Conservation (phyloP, 1,139 yeast species). For the Candida sp. region DNA sequence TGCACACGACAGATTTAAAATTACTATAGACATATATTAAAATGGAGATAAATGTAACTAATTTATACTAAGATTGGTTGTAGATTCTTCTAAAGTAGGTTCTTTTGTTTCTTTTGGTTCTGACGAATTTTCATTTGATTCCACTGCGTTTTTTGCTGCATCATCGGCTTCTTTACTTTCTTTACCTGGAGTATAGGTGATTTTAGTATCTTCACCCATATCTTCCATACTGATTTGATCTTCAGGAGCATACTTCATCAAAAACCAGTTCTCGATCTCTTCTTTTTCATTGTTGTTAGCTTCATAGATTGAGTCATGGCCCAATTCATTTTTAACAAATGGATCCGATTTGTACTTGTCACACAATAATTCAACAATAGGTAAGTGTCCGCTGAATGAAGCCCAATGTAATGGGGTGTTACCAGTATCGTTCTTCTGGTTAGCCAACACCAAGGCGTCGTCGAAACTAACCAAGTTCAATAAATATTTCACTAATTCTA, state of each 20-base stretch:
- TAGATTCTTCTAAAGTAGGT: neutral
- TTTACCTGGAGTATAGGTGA: slow-evolving; percentile 45
- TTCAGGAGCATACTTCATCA: slow-evolving; percentile 70
- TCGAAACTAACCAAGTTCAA: slow-evolving; percentile 45
- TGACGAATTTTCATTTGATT: slow-evolving; percentile 8
- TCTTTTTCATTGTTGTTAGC: slow-evolving; percentile 74
- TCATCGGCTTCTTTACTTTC: slow-evolving; percentile 48
- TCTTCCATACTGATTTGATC: slow-evolving; percentile 46
- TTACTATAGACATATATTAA: no score
- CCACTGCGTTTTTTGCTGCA: slow-evolving; percentile 30
- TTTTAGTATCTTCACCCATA: slow-evolving; percentile 43
- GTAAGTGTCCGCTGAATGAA: slow-evolving; percentile 78
- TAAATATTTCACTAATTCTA: slow-evolving; percentile 62
- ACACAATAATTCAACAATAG: slow-evolving; percentile 64
- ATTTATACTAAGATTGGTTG: neutral
- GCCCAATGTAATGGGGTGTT: slow-evolving; percentile 98
- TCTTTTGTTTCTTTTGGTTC: slow-evolving; percentile 8
- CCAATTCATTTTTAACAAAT: slow-evolving; percentile 66
- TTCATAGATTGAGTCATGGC: slow-evolving; percentile 84
- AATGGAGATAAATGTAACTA: no score
- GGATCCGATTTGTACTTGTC: slow-evolving; percentile 80
- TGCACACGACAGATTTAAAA: neutral
- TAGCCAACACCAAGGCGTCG: slow-evolving; percentile 47
- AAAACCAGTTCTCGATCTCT: slow-evolving; percentile 68
- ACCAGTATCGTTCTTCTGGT: slow-evolving; percentile 70